A percentile compares a stretch with the other conserved stretches of the same genome.
phyloP scores from a whole-genome alignment of 768 basidiomycete species.

The Auricularia heimuer region DNA sequence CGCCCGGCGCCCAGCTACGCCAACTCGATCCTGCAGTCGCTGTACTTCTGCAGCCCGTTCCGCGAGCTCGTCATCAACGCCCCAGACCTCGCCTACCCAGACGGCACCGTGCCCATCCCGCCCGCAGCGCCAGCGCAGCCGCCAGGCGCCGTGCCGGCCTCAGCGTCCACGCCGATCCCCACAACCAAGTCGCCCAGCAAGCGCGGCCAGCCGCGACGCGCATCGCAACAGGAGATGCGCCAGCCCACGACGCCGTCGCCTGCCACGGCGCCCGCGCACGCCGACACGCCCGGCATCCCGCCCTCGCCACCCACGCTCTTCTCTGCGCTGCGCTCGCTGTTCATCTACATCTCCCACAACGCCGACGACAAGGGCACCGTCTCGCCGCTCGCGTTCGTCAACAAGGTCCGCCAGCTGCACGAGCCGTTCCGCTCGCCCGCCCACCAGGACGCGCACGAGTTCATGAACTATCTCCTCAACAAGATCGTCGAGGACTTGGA shows the following conservation, averaged over 20 bases:
- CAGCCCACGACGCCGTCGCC: background rate
- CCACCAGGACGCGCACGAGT: slow-evolving; percentile 99
- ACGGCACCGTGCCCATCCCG: too few species aligned
- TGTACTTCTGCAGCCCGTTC: slow-evolving; percentile 93
- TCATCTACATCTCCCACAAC: slow-evolving; percentile 69
- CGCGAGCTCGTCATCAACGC: slow-evolving; percentile 78
- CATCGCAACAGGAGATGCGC: slow-evolving; percentile 3
- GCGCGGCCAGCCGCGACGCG: slow-evolving; percentile 1
- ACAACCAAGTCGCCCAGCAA: slow-evolving; percentile 13
- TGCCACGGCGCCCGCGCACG: slow-evolving; percentile 10
- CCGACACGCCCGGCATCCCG: slow-evolving; percentile 39
- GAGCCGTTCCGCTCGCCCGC: slow-evolving; percentile 73
- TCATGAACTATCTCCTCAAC: slow-evolving; percentile 89
- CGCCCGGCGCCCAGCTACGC: slow-evolving; percentile 59
- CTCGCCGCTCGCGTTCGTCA: slow-evolving; percentile 83
- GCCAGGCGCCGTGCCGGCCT: slow-evolving; percentile 17
- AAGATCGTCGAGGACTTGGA: slow-evolving; percentile 90
- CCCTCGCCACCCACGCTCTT: slow-evolving; percentile 67
- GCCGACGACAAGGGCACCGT: slow-evolving; percentile 75
- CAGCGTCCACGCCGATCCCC: slow-evolving; percentile 17
- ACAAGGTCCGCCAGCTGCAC: slow-evolving; percentile 88
- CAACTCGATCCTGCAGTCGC: slow-evolving; percentile 95
- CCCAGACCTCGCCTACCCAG: slow-evolving; percentile 38
- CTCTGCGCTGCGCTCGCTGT: slow-evolving; percentile 89
- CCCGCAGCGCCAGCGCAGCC: slow-evolving; percentile 19